phyloP scores from a whole-genome alignment of 2,329 filamentous ascomycete species.

The Microthyrium microscopicum region DNA sequence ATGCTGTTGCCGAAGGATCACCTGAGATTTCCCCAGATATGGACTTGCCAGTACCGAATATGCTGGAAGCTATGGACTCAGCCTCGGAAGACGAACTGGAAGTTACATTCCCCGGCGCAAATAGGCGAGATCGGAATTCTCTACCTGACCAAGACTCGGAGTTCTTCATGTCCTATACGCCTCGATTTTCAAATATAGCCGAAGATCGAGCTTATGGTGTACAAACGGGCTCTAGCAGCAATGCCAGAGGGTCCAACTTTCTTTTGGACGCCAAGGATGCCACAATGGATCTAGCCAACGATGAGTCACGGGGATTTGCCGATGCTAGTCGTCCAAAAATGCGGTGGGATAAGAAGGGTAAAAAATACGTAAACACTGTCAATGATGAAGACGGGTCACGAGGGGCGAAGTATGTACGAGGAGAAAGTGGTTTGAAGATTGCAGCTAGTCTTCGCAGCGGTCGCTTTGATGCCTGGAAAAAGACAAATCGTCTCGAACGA shows the following conservation, averaged over 20 bases:
- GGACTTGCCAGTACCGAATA: slow-evolving; percentile 16
- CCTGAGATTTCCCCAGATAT: slow-evolving; percentile 24
- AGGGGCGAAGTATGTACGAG: slow-evolving; percentile 56
- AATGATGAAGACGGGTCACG: slow-evolving; percentile 92
- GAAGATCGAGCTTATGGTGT: slow-evolving; percentile 92
- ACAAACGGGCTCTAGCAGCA: slow-evolving; percentile 52
- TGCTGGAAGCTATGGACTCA: slow-evolving; percentile 17
- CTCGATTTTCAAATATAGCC: slow-evolving; percentile 59
- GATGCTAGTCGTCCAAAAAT: slow-evolving; percentile 58
- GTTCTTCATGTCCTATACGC: slow-evolving; percentile 92
- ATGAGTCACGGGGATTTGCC: slow-evolving; percentile 71
- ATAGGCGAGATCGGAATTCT: slow-evolving; percentile 10
- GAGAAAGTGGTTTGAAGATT: slow-evolving; percentile 91
- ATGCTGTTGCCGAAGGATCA: slow-evolving; percentile 15
- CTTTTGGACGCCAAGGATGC: slow-evolving; percentile 71
- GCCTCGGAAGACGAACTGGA: slow-evolving; percentile 38
- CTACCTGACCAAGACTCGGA: slow-evolving; percentile 52
- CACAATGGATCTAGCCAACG: slow-evolving; percentile 84
- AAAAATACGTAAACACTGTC: slow-evolving; percentile 79
- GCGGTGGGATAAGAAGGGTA: slow-evolving; percentile 94
- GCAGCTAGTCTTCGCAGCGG: slow-evolving; percentile 85
- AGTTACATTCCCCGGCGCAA: slow-evolving; percentile 24
- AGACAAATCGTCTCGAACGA: slow-evolving; percentile 62
- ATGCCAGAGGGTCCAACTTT: slow-evolving; percentile 50
- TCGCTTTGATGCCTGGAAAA: slow-evolving; percentile 84